These are phyloP conservation scores for Dichomitus squalens DNA, from an alignment of 1,284 basidiomycete genomes.

Conservation along the genomic window DNA sequence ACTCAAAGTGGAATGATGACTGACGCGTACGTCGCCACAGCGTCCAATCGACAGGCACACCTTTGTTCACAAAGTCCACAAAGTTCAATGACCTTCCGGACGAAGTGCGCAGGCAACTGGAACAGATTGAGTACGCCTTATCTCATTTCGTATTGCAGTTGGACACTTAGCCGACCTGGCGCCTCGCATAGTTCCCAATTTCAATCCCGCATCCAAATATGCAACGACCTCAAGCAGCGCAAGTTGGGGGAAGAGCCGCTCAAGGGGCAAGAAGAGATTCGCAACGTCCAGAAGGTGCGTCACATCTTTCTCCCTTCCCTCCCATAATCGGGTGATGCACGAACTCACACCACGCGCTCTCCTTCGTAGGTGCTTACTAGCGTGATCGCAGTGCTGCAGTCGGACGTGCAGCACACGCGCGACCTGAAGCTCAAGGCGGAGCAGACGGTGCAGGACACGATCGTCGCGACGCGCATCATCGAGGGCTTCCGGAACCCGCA, in stretches of 20 bases:
- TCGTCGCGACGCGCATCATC: slow-evolving; percentile 70
- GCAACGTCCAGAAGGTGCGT: slow-evolving; percentile 63
- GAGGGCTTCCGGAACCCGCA: slow-evolving; percentile 77
- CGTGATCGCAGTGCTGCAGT: slow-evolving; percentile 62
- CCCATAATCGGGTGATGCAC: not conserved
- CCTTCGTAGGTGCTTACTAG: slow-evolving; percentile 58
- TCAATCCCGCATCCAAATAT: slow-evolving; percentile 76
- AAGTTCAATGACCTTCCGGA: slow-evolving; percentile 87
- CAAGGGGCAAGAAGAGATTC: slow-evolving; percentile 70
- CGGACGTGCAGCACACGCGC: slow-evolving; percentile 65
- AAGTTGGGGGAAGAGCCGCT: slow-evolving; percentile 75
- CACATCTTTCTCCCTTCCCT: not conserved
- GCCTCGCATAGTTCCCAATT: slow-evolving; percentile 57
- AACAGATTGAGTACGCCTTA: slow-evolving; percentile 64
- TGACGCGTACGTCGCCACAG: not conserved
- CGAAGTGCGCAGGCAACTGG: slow-evolving; percentile 61
- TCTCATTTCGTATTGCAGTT: not conserved
- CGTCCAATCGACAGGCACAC: slow-evolving; percentile 38
- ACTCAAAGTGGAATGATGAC: too few relatives aligned
- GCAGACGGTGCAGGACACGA: slow-evolving; percentile 76
- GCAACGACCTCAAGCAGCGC: slow-evolving; percentile 73
- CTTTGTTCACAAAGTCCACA: slow-evolving; percentile 69
- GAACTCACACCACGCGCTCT: not conserved
- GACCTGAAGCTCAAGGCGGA: slow-evolving; percentile 75
- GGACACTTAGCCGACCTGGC: not conserved